Conservation (phyloP, 2,329 filamentous ascomycete genomes). For the Pezicula carpinea region DNA sequence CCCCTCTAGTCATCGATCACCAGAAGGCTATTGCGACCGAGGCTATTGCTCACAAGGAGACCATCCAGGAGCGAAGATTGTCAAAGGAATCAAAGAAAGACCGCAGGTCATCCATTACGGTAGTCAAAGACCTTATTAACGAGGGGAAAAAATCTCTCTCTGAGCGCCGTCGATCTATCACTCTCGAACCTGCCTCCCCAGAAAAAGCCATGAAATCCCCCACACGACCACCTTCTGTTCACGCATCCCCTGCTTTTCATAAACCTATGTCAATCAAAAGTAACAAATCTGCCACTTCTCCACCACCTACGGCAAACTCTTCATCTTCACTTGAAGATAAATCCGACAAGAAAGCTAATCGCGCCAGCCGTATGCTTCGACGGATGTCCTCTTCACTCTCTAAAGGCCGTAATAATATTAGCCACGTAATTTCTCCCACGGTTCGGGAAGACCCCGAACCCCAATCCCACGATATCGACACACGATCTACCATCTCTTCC, state of each 20-base stretch:
- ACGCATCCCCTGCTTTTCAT: slow-evolving; percentile 42
- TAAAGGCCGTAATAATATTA: slow-evolving; percentile 35
- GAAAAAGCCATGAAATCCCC: slow-evolving; percentile 35
- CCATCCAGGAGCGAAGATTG: slow-evolving; percentile 43
- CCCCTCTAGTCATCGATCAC: slow-evolving; percentile 54
- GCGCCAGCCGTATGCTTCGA: slow-evolving; percentile 49
- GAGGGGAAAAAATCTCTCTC: slow-evolving; percentile 48
- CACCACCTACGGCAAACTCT: slow-evolving; percentile 35
- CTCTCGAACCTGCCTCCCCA: slow-evolving; percentile 37
- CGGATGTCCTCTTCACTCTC: slow-evolving; percentile 58
- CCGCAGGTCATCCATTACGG: slow-evolving; percentile 53
- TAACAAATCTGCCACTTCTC: slow-evolving; percentile 40
- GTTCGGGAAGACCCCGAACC: slow-evolving; percentile 33
- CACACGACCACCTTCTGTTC: slow-evolving; percentile 39
- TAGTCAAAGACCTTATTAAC: slow-evolving; percentile 51
- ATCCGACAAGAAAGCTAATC: slow-evolving; percentile 46
- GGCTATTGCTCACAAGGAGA: slow-evolving; percentile 32
- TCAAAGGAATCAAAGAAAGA: slow-evolving; percentile 34
- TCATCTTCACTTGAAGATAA: slow-evolving; percentile 41
- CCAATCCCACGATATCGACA: slow-evolving; percentile 19
- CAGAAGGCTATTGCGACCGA: slow-evolving; percentile 33
- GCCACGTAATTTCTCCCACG: slow-evolving; percentile 28
- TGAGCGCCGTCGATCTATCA: slow-evolving; percentile 38
- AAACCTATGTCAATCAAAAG: slow-evolving; percentile 64
- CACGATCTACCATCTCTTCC: slow-evolving; percentile 21